Conservation (phyloP, 495 filamentous ascomycete genomes). For the Aspergillus incahuasiensis region DNA sequence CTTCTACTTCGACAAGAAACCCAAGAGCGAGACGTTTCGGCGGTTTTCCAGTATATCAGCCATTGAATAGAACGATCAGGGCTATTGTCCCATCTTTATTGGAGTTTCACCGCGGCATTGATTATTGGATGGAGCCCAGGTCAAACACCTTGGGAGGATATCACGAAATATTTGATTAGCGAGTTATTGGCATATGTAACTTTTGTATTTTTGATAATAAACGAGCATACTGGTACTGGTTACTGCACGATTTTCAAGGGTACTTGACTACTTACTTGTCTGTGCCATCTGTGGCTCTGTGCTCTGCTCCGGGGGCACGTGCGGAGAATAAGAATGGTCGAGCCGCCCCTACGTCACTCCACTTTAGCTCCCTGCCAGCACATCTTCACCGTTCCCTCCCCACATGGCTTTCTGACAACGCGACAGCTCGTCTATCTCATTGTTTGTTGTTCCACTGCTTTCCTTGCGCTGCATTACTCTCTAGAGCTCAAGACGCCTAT, state of each 20-base stretch:
- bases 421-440: slow-evolving; percentile 2
- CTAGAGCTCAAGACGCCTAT: slow-evolving; percentile 8
- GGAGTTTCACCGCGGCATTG: neutral
- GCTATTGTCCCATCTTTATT: slow-evolving; percentile 2
- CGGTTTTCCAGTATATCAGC: slow-evolving; percentile 98
- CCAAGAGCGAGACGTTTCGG: slow-evolving; percentile 72
- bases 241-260: neutral
- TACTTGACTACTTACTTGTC: neutral
- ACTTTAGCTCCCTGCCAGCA: slow-evolving; percentile 31
- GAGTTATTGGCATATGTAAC: slow-evolving; percentile 4
- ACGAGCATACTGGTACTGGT: neutral
- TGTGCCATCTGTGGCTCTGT: neutral
- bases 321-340: slow-evolving; percentile 2
- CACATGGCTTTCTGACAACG: slow-evolving; percentile 13
- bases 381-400: slow-evolving; percentile 25
- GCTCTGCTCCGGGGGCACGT: neutral
- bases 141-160: neutral
- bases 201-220: slow-evolving; percentile 7
- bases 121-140: slow-evolving; percentile 5
- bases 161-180: slow-evolving; percentile 2
- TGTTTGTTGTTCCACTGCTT: neutral
- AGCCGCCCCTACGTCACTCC: slow-evolving; percentile 31
- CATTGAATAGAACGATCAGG: slow-evolving; percentile 49
- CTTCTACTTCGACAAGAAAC: slow-evolving; percentile 85
- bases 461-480: slow-evolving; percentile 7